A percentile compares a stretch with the other conserved stretches of the same genome.
Conservation (phyloP, 1,139 yeast species). For the Debaryomycetaceae sp. region DNA sequence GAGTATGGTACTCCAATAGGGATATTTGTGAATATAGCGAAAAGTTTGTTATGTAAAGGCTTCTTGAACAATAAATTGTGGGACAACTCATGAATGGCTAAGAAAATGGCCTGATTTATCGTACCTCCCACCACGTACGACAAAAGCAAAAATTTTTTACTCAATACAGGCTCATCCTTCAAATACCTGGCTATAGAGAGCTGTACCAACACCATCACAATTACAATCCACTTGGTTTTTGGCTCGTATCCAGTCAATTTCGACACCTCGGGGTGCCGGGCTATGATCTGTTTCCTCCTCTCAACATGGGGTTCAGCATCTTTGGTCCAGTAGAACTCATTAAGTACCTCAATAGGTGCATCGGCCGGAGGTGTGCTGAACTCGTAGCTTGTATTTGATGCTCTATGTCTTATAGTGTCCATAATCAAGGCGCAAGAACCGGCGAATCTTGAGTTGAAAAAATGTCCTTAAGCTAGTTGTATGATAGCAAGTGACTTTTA, state of each 20-base stretch:
- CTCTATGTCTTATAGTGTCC: constrained; percentile 33
- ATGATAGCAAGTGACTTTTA: not conserved
- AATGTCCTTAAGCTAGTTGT: not conserved
- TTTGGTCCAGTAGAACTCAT: constrained; percentile 81
- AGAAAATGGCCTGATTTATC: constrained; percentile 74
- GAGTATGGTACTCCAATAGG: constrained; percentile 91
- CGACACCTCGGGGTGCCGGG: constrained; percentile 74
- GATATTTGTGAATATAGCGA: constrained; percentile 71
- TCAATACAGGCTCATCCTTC: constrained; percentile 51
- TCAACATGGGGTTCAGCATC: constrained; percentile 77
- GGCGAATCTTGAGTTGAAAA: too few species aligned
- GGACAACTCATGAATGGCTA: constrained; percentile 84
- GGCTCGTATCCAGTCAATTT: constrained; percentile 88
- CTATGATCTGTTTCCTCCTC: constrained; percentile 69
- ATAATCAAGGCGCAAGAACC: not conserved
- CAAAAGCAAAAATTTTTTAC: constrained; percentile 53
- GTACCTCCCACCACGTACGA: constrained; percentile 88
- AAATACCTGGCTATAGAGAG: constrained; percentile 58
- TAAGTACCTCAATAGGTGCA: constrained; percentile 37
- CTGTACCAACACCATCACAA: constrained; percentile 64
- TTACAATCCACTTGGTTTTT: constrained; percentile 70
- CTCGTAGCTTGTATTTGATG: constrained; percentile 30
- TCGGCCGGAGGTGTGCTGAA: constrained; percentile 45
- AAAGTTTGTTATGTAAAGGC: constrained; percentile 73
- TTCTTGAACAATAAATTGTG: constrained; percentile 84